Percentiles rank a stretch among this genome's conserved stretches.
Conservation (phyloP, 2,329 filamentous ascomycete species). For the Epichloe hybrida region DNA sequence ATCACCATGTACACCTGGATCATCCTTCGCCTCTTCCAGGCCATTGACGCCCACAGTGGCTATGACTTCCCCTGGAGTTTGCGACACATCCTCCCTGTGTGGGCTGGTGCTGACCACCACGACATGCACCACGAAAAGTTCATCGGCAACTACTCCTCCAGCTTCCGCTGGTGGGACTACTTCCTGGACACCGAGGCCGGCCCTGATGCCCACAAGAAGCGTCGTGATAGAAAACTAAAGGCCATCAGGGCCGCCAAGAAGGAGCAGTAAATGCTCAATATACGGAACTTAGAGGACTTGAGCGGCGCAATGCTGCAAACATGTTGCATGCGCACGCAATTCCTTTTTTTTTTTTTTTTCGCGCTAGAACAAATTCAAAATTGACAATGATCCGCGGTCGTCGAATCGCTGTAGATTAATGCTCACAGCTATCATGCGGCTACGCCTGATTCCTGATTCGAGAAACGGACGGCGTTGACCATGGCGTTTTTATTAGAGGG, state of each 20-base stretch:
- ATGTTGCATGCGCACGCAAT: background rate
- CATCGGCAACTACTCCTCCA: conserved; percentile 94
- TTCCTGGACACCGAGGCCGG: conserved; percentile 86
- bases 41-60: conserved; percentile 92
- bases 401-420: conserved; percentile 6
- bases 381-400: background rate
- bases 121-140: conserved; percentile 97
- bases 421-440: conserved; percentile 5
- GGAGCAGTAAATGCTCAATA: conserved; percentile 34
- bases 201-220: conserved; percentile 70
- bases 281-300: background rate
- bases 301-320: background rate
- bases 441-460: conserved; percentile 7
- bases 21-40: conserved; percentile 81
- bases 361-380: background rate
- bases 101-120: conserved; percentile 94
- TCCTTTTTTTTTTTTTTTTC: background rate
- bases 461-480: conserved; percentile 13
- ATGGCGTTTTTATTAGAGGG: conserved; percentile 14
- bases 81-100: conserved; percentile 92
- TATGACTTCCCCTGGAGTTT: conserved; percentile 98
- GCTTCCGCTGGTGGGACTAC: conserved; percentile 99
- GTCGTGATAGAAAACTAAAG: conserved; percentile 63
- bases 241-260: conserved; percentile 51
- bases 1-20: conserved; percentile 99